phyloP scores from a whole-genome alignment of 192 early-diverging fungal species.

The Coemansia erecta region DNA sequence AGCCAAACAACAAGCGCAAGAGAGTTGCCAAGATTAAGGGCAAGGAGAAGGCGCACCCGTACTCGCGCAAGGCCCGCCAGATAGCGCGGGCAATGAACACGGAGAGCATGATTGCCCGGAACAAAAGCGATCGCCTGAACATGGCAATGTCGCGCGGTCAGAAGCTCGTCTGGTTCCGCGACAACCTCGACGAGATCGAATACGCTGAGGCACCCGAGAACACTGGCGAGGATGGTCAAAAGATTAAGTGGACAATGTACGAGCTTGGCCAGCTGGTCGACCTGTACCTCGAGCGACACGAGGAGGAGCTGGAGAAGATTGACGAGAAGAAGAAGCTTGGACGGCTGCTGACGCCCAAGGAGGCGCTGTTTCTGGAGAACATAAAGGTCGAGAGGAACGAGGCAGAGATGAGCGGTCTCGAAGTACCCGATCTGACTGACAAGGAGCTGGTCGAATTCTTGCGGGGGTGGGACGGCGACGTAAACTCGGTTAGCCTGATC shows the following conservation, averaged over 20 bases:
- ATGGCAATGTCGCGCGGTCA: constrained; percentile 49
- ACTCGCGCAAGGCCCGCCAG: constrained; percentile 70
- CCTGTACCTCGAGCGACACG: constrained; percentile 60
- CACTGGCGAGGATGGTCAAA: constrained; percentile 50
- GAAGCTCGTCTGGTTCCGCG: constrained; percentile 65
- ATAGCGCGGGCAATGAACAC: constrained; percentile 61
- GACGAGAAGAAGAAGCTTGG: constrained; percentile 36
- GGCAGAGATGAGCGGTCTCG: constrained; percentile 31
- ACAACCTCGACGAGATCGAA: constrained; percentile 54
- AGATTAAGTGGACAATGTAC: constrained; percentile 33
- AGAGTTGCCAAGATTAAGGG: constrained; percentile 57
- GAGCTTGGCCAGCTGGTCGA: constrained; percentile 21
- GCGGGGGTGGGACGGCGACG: constrained; percentile 46
- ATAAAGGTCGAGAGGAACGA: constrained; percentile 27
- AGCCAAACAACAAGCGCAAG: constrained; percentile 62
- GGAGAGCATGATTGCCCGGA: constrained; percentile 48
- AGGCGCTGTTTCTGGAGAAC: constrained; percentile 35
- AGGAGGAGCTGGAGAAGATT: constrained; percentile 59
- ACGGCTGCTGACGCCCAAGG: constrained; percentile 35
- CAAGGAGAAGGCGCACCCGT: constrained; percentile 69
- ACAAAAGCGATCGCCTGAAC: constrained; percentile 47
- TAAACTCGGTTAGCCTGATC: constrained; percentile 48
- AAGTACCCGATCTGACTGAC: constrained; percentile 43
- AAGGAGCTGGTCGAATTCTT: constrained; percentile 30
- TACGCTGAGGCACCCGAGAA: constrained; percentile 33